These are phyloP conservation scores for Cyanidiococcus yangmingshanensis DNA, from an alignment of 23 red algal genomes.

Conservation along the genomic window DNA sequence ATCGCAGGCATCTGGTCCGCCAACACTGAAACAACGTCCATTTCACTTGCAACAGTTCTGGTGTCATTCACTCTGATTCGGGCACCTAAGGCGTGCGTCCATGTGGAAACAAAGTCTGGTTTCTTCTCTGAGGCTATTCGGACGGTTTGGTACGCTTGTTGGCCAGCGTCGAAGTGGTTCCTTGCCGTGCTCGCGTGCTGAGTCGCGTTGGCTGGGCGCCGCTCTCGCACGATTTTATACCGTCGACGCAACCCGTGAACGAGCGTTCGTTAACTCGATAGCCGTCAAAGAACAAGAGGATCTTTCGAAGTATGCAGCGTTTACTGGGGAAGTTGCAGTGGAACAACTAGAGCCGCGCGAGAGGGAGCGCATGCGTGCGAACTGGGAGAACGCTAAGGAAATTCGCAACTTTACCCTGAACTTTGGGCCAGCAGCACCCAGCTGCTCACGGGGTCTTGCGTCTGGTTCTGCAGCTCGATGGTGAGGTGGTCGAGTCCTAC, in stretches of 20 bases:
- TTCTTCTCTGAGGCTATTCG: no score
- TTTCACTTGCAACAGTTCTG: no score
- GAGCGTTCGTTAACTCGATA: not conserved
- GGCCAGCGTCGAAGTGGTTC: no score
- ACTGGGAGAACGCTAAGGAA: constrained; percentile 65
- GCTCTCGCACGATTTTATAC: no score
- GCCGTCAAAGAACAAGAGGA: not conserved
- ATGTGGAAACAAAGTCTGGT: no score
- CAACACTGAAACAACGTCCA: no score
- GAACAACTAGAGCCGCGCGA: constrained; percentile 43
- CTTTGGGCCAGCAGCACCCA: constrained; percentile 99
- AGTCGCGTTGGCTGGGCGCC: no score
- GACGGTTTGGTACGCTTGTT: no score
- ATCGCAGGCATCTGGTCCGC: no score
- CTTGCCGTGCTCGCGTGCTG: no score
- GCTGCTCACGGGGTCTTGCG: constrained; percentile 96
- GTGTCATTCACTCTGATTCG: no score
- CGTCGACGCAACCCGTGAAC: not conserved
- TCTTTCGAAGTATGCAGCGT: not conserved
- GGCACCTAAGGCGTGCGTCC: no score
- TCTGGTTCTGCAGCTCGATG: constrained; percentile 86
- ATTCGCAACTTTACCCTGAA: constrained; percentile 90
- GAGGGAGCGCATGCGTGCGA: constrained; percentile 46
- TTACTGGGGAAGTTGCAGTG: constrained; percentile 7
- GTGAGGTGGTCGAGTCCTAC: constrained; percentile 76